phyloP scores from a whole-genome alignment of 306 rosid genomes.

The Castanopsis chinensis region DNA sequence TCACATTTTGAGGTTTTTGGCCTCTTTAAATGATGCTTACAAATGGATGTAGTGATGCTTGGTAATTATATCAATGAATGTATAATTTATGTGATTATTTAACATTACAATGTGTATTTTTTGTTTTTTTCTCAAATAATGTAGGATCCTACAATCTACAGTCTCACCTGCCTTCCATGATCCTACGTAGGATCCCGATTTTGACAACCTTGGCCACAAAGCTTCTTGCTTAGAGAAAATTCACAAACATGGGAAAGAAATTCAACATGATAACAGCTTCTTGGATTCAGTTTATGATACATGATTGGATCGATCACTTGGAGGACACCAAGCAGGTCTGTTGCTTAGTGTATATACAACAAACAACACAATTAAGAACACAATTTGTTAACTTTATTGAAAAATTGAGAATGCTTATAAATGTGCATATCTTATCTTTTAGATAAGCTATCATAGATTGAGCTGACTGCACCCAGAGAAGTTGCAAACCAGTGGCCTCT shows the following conservation, averaged over 20 bases:
- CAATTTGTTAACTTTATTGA: background rate
- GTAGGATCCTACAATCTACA: too few relatives aligned
- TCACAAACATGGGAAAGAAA: conserved; percentile 53
- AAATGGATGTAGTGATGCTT: too few relatives aligned
- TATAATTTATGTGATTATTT: too few relatives aligned
- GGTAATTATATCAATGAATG: too few relatives aligned
- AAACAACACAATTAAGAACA: background rate
- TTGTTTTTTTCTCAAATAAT: too few relatives aligned
- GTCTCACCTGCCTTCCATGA: too few relatives aligned
- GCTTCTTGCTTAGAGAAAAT: conserved; percentile 40
- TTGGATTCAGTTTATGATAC: conserved; percentile 71
- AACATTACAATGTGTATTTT: too few relatives aligned
- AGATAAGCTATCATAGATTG: conserved; percentile 18
- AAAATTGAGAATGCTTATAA: background rate
- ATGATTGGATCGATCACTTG: conserved; percentile 63
- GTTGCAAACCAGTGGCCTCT: conserved; percentile 52
- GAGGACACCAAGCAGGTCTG: conserved; percentile 50
- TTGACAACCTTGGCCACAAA: conserved; percentile 34
- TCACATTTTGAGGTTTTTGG: too few relatives aligned
- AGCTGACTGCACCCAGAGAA: conserved; percentile 43
- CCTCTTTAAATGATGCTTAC: too few relatives aligned
- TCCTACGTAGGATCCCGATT: too few relatives aligned
- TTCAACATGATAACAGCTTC: conserved; percentile 66
- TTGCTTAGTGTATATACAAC: background rate
- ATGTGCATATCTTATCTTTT: background rate